Conservation (phyloP, 1,284 basidiomycete genomes). For the Meira miltonrushii region DNA sequence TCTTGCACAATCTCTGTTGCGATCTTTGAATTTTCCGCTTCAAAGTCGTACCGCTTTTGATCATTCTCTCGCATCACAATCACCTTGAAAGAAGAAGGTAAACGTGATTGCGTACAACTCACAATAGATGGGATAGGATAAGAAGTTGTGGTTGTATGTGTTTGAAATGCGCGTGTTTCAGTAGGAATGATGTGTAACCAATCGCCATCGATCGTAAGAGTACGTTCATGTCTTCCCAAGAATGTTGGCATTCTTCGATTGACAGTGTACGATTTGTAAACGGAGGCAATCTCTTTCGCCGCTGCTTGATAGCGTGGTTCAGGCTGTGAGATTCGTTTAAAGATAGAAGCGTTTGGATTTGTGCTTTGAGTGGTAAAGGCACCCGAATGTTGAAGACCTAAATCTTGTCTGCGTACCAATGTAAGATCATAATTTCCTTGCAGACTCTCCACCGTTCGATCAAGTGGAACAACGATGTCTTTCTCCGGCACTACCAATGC, state of each 20-base stretch:
- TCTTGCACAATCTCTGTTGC: constrained; percentile 62
- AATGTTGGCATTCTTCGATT: constrained; percentile 80
- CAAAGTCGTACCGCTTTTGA: constrained; percentile 89
- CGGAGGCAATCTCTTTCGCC: constrained; percentile 48
- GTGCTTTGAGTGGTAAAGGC: constrained; percentile 57
- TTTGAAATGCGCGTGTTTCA: constrained; percentile 29
- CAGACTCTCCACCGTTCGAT: constrained; percentile 88
- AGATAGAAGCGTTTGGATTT: constrained; percentile 69
- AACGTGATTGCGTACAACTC: constrained; percentile 75
- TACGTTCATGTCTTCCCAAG: constrained; percentile 80
- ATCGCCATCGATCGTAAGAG: constrained; percentile 87
- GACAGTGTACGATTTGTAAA: constrained; percentile 86
- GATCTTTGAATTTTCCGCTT: constrained; percentile 76
- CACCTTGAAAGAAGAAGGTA: constrained; percentile 77
- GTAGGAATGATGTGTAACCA: constrained; percentile 66
- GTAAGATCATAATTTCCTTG: constrained; percentile 79
- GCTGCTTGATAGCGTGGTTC: constrained; percentile 57
- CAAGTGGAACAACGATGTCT: constrained; percentile 76
- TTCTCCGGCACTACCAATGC: constrained; percentile 43
- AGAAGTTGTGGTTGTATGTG: constrained; percentile 60
- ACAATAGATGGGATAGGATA: constrained; percentile 86
- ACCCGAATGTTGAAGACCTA: constrained; percentile 51
- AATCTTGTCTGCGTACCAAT: constrained; percentile 64
- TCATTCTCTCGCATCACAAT: constrained; percentile 66
- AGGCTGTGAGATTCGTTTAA: constrained; percentile 70